Evolutionary conservation across 2,329 filamentous ascomycete species (phyloP).

Genomic region (Peltaster fructicola): DNA sequence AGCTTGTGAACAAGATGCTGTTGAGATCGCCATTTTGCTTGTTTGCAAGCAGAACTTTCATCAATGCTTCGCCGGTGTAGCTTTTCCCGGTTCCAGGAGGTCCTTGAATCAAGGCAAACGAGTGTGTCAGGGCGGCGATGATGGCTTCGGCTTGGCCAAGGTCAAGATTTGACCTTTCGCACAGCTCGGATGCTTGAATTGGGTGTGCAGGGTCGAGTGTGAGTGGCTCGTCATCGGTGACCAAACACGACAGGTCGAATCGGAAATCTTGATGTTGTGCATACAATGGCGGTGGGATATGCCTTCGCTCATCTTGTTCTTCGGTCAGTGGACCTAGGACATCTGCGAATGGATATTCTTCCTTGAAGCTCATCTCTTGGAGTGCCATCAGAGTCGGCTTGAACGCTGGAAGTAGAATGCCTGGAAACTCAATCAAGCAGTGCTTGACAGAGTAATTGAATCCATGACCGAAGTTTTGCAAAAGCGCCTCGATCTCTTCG

Average conservation of each 20-base stretch:
- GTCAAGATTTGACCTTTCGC: slow-evolving; percentile 32
- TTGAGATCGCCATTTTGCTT: slow-evolving; percentile 21
- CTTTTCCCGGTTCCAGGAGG: slow-evolving; percentile 55
- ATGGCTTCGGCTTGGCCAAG: slow-evolving; percentile 32
- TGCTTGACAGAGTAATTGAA: not conserved
- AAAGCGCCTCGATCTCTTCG: slow-evolving; percentile 1
- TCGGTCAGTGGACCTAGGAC: slow-evolving; percentile 14
- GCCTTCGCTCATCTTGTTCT: slow-evolving; percentile 6
- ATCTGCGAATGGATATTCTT: slow-evolving; percentile 15
- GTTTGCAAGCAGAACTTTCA: slow-evolving; percentile 36
- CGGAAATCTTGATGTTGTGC: slow-evolving; percentile 30
- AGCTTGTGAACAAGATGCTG: slow-evolving; percentile 31
- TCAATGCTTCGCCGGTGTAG: slow-evolving; percentile 41
- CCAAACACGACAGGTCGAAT: slow-evolving; percentile 25
- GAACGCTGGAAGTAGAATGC: slow-evolving; percentile 41
- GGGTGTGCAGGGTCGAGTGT: slow-evolving; percentile 8
- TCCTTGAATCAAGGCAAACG: slow-evolving; percentile 47
- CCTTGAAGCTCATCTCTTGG: slow-evolving; percentile 29
- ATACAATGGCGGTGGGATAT: slow-evolving; percentile 34
- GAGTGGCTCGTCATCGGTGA: slow-evolving; percentile 6
- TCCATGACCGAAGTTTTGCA: slow-evolving; percentile 1
- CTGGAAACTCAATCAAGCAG: slow-evolving; percentile 43
- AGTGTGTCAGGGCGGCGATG: slow-evolving; percentile 33
- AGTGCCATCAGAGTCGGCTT: slow-evolving; percentile 38
- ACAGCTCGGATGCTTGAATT: slow-evolving; percentile 15